Percentiles rank a stretch among this genome's conserved stretches.
phyloP scores from a whole-genome alignment of 495 filamentous ascomycete genomes.

The Neurospora hispaniola region DNA sequence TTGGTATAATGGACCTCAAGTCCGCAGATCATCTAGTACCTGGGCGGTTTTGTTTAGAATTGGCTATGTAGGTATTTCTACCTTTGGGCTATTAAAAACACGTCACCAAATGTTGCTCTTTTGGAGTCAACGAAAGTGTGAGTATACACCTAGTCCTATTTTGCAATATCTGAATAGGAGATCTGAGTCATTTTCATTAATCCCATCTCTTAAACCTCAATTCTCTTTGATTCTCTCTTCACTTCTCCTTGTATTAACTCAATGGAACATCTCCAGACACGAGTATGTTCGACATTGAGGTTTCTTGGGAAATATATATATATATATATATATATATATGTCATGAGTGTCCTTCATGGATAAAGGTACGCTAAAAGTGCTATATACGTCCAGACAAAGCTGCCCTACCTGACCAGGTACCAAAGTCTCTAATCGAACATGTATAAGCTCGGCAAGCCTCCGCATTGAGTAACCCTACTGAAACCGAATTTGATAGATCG shows the following conservation, averaged over 20 bases:
- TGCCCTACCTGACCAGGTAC: too few species aligned
- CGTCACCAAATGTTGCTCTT: not conserved
- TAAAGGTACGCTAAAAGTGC: too few species aligned
- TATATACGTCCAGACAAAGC: too few species aligned
- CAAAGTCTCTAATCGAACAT: not conserved
- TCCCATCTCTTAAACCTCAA: not conserved
- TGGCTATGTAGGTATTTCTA: not conserved
- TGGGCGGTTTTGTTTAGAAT: not conserved
- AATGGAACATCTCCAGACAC: too few species aligned
- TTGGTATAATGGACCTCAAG: not conserved
- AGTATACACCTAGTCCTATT: not conserved
- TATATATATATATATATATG: too few species aligned
- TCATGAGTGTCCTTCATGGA: too few species aligned
- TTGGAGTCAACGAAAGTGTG: not conserved
- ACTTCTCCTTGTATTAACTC: not conserved
- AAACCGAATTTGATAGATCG: not conserved
- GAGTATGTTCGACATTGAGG: too few species aligned
- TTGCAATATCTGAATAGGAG: not conserved
- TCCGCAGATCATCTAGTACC: not conserved
- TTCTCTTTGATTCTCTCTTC: not conserved
- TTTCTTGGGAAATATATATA: too few species aligned
- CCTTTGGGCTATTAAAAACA: not conserved
- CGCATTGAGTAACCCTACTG: not conserved
- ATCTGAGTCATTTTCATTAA: not conserved
- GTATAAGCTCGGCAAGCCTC: not conserved